phyloP scores from a whole-genome alignment of 495 filamentous ascomycete species.

The Xylaria palmicola region DNA sequence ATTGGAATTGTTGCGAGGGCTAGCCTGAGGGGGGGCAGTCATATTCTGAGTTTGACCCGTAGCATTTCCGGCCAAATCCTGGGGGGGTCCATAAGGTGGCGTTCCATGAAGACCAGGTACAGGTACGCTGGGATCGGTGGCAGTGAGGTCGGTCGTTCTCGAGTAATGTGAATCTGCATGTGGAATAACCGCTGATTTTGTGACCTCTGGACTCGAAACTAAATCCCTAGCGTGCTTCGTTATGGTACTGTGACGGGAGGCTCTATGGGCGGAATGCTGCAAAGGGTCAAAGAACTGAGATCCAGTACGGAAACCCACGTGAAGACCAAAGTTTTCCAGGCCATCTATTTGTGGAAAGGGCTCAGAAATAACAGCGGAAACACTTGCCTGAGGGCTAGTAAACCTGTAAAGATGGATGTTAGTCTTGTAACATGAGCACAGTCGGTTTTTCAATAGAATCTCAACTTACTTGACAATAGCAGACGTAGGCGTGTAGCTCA shows the following conservation, averaged over 20 bases:
- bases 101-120: background rate
- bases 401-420: background rate
- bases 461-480: background rate
- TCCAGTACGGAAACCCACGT: background rate
- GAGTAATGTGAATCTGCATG: too few species aligned
- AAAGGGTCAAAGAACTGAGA: constrained; percentile 4
- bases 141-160: too few species aligned
- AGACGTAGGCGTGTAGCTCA: background rate
- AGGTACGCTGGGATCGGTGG: too few species aligned
- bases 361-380: background rate
- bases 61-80: background rate
- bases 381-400: background rate
- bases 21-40: background rate
- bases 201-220: too few species aligned
- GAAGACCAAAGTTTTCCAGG: background rate
- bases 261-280: too few species aligned
- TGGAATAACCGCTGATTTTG: too few species aligned
- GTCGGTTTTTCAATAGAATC: background rate
- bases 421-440: background rate
- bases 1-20: background rate
- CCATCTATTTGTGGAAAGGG: background rate
- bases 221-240: background rate
- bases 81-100: background rate
- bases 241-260: too few species aligned
- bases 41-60: background rate